A percentile compares a stretch with the other conserved stretches of the same genome.
phyloP scores from a whole-genome alignment of 2,329 filamentous ascomycete genomes.

The Diplodia mutila region DNA sequence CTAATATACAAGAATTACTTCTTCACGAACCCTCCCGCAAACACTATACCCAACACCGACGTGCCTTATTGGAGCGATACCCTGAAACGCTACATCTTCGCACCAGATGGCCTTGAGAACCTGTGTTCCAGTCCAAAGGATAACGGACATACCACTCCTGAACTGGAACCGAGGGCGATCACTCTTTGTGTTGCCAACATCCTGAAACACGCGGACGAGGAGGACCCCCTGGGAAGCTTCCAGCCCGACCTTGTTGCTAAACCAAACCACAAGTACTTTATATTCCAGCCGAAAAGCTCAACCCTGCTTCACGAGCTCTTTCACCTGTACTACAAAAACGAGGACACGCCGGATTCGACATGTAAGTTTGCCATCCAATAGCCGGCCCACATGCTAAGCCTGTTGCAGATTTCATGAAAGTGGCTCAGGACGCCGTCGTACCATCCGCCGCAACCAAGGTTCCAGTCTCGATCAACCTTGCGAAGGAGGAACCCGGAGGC shows the following conservation, averaged over 20 bases:
- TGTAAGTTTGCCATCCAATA: background rate
- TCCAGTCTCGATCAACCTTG: no score
- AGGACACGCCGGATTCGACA: background rate
- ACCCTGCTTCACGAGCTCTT: background rate
- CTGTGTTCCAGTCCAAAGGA: background rate
- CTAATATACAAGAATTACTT: background rate
- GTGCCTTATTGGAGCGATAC: background rate
- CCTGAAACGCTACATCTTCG: background rate
- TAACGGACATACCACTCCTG: background rate
- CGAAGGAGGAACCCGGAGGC: background rate
- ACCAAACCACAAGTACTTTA: background rate
- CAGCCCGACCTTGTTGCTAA: background rate
- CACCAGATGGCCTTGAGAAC: background rate
- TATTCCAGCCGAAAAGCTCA: background rate
- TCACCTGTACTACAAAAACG: background rate
- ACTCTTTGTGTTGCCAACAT: background rate
- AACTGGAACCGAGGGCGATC: background rate
- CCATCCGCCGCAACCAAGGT: no score
- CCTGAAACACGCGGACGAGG: background rate
- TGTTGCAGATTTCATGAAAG: no score
- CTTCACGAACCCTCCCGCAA: background rate
- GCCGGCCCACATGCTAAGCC: no score
- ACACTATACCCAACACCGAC: background rate
- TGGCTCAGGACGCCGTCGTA: no score
- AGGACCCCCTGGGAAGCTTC: background rate